Conservation (phyloP, 2,329 filamentous ascomycete genomes). For the Fusarium sp. region DNA sequence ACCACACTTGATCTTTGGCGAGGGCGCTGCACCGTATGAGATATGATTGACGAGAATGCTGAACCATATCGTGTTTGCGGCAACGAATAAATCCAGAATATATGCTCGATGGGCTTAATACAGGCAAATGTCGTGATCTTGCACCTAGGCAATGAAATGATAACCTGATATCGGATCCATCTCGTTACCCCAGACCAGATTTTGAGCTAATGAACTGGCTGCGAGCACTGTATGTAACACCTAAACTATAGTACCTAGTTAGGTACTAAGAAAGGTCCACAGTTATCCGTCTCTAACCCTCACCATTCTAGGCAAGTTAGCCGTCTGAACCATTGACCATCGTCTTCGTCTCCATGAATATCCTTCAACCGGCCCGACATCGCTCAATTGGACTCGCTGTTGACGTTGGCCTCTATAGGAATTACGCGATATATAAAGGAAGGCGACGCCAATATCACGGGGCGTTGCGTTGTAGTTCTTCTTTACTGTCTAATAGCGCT, state of each 20-base stretch:
- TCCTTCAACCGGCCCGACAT: slow-evolving; percentile 32
- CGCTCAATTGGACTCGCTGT: slow-evolving; percentile 20
- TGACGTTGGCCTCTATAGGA: not conserved
- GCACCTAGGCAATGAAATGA: not conserved
- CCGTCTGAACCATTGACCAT: not conserved
- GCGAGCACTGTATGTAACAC: not conserved
- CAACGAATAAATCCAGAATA: not conserved
- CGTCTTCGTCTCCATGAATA: slow-evolving; percentile 19
- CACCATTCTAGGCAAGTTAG: not conserved
- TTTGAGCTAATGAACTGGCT: not conserved
- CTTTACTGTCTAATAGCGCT: not conserved
- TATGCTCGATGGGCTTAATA: not conserved
- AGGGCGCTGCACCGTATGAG: slow-evolving; percentile 67
- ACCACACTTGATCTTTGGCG: slow-evolving; percentile 84
- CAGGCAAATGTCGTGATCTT: not conserved
- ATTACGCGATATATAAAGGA: not conserved
- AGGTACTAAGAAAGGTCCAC: slow-evolving; percentile 16
- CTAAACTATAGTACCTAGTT: too few relatives aligned
- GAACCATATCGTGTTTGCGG: not conserved
- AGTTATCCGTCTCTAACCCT: slow-evolving; percentile 30
- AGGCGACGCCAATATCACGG: not conserved
- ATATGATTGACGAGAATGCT: slow-evolving; percentile 46
- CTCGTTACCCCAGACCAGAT: not conserved
- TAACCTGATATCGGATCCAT: not conserved
- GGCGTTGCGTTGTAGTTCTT: not conserved